Percentiles rank a stretch among this genome's conserved stretches.
Conservation (phyloP, 176 grass and related monocot species). For the Cenchrus americanus region DNA sequence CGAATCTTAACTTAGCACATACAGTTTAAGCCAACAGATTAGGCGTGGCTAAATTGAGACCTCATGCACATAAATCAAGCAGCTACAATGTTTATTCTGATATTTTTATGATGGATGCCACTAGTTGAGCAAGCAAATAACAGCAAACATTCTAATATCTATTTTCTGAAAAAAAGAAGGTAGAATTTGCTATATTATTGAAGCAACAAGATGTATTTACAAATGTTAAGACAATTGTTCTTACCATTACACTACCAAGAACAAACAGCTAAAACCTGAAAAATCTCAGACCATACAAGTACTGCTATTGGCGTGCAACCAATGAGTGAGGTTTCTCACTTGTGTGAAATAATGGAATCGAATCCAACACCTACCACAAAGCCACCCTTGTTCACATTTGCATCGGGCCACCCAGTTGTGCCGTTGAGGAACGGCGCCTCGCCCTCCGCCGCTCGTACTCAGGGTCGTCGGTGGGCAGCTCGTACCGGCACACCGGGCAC, state of each 20-base stretch:
- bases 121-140: neutral
- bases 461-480: slow-evolving; percentile 77
- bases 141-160: neutral
- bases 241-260: slow-evolving; percentile 32
- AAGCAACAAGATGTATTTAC: slow-evolving; percentile 50
- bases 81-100: neutral
- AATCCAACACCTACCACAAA: slow-evolving; percentile 34
- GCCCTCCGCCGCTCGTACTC: slow-evolving; percentile 65
- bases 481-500: slow-evolving; percentile 72
- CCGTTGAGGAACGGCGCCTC: neutral
- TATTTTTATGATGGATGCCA: neutral
- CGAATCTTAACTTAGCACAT: neutral
- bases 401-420: slow-evolving; percentile 11
- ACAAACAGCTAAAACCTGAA: slow-evolving; percentile 28
- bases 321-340: slow-evolving; percentile 47
- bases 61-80: neutral
- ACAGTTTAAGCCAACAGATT: neutral
- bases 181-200: slow-evolving; percentile 36
- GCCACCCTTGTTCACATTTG: slow-evolving; percentile 30
- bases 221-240: slow-evolving; percentile 43
- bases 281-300: slow-evolving; percentile 7
- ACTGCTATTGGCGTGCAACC: slow-evolving; percentile 6
- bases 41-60: neutral
- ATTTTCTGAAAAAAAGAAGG: slow-evolving; percentile 8
- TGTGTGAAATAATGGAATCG: neutral